Percentiles rank a stretch among this genome's conserved stretches.
These are phyloP conservation scores for Schizosaccharomyces lindneri DNA, from an alignment of 805 yeast genomes.

Conservation along the genomic window DNA sequence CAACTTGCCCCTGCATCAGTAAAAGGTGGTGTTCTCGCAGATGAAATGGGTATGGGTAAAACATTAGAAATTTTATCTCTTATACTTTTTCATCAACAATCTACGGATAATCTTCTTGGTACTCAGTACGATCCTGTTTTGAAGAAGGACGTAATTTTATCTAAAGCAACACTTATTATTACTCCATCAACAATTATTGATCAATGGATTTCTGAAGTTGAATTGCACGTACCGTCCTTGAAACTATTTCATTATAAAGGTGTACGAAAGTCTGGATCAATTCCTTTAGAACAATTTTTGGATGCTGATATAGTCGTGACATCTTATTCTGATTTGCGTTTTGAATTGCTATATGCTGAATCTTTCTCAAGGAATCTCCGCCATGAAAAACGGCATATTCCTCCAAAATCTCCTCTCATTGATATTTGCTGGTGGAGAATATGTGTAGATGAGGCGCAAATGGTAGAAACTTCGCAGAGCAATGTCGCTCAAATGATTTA, in stretches of 20 bases:
- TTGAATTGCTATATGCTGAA: conserved; percentile 62
- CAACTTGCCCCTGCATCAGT: conserved; percentile 13
- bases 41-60: conserved; percentile 95
- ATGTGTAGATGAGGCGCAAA: conserved; percentile 80
- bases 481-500: conserved; percentile 62
- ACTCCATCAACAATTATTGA: conserved; percentile 63
- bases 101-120: conserved; percentile 6
- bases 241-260: conserved; percentile 31
- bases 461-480: conserved; percentile 51
- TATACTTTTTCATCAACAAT: conserved; percentile 34
- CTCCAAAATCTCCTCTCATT: conserved; percentile 44
- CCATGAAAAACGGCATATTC: conserved; percentile 5
- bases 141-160: conserved; percentile 22
- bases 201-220: conserved; percentile 70
- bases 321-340: conserved; percentile 44
- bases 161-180: conserved; percentile 55
- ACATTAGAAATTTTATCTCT: conserved; percentile 65
- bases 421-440: conserved; percentile 72
- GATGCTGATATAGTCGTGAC: conserved; percentile 58
- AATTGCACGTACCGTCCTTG: conserved; percentile 31
- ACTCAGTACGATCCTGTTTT: conserved; percentile 13
- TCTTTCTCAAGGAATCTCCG: conserved; percentile 19
- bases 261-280: conserved; percentile 6
- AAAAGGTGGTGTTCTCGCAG: conserved; percentile 48
- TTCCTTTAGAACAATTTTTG: conserved; percentile 27